phyloP scores from a whole-genome alignment of 2,329 filamentous ascomycete genomes.

The Sphaceloma murrayae region DNA sequence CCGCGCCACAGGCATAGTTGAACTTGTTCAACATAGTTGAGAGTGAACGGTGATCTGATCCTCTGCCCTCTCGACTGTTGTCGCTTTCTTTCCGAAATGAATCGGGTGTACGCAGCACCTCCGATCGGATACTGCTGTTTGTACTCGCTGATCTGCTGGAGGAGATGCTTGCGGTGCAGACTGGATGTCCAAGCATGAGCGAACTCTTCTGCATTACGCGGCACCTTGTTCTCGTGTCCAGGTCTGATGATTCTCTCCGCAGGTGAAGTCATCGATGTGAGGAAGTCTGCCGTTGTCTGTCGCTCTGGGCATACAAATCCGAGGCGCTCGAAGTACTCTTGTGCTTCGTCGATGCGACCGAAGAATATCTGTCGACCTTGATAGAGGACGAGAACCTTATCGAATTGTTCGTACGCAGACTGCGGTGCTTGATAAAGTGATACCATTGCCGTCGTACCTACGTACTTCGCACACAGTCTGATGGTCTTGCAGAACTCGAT shows the following conservation, averaged over 20 bases:
- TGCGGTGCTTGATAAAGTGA: slow-evolving; percentile 47
- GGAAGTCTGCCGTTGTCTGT: slow-evolving; percentile 60
- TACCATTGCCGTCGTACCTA: slow-evolving; percentile 44
- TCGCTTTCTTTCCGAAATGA: too few relatives aligned
- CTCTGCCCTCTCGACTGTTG: too few relatives aligned
- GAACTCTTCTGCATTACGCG: slow-evolving; percentile 38
- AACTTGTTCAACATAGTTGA: too few relatives aligned
- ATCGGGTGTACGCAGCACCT: too few relatives aligned
- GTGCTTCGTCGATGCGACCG: slow-evolving; percentile 52
- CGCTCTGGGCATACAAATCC: slow-evolving; percentile 59
- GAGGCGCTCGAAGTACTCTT: slow-evolving; percentile 56
- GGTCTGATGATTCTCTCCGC: slow-evolving; percentile 35
- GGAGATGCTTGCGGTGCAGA: slow-evolving; percentile 58
- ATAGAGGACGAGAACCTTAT: slow-evolving; percentile 66
- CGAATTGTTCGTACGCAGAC: slow-evolving; percentile 55
- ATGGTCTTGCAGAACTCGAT: slow-evolving; percentile 27
- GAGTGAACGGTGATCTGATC: too few relatives aligned
- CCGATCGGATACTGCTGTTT: slow-evolving; percentile 35
- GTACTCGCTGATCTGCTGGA: slow-evolving; percentile 52
- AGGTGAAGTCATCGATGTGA: slow-evolving; percentile 47
- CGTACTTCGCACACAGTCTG: slow-evolving; percentile 42
- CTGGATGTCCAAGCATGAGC: slow-evolving; percentile 57
- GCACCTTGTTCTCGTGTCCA: slow-evolving; percentile 37
- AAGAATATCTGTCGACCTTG: slow-evolving; percentile 72
- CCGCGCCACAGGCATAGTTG: slow-evolving; percentile 45